Conservation (phyloP, 2,329 filamentous ascomycete species). For the Harringtonia lauricola region DNA sequence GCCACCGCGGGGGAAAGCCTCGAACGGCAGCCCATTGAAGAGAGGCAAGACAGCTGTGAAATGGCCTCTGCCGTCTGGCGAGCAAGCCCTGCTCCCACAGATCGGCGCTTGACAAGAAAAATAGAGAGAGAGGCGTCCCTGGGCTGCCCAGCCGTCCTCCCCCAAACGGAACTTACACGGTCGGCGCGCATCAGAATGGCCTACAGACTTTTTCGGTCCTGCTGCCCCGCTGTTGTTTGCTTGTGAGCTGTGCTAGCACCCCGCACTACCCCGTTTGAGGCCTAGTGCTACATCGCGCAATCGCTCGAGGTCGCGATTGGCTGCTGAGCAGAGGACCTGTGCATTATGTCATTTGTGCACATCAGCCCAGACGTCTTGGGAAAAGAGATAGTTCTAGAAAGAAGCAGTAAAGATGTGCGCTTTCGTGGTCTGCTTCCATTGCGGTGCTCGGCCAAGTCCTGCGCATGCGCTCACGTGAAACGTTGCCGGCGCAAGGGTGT, state of each 20-base stretch:
- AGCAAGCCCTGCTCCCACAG: too few relatives aligned
- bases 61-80: too few relatives aligned
- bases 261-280: conserved; percentile 9
- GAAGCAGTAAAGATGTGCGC: too few relatives aligned
- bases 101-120: not conserved
- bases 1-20: too few relatives aligned
- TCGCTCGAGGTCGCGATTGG: conserved; percentile 8
- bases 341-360: conserved; percentile 11
- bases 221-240: conserved; percentile 1
- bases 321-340: not conserved
- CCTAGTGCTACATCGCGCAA: conserved; percentile 13
- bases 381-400: not conserved
- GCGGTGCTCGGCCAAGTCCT: too few relatives aligned
- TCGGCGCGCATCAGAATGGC: not conserved
- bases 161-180: not conserved
- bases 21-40: too few relatives aligned
- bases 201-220: not conserved
- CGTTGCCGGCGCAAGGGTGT: too few relatives aligned
- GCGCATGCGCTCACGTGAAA: too few relatives aligned
- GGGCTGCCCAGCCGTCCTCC: not conserved
- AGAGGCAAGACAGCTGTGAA: too few relatives aligned
- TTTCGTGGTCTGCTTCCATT: too few relatives aligned
- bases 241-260: conserved; percentile 2
- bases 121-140: not conserved
- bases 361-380: not conserved